phyloP scores from a whole-genome alignment of 495 filamentous ascomycete genomes.

The Echria macrotheca region DNA sequence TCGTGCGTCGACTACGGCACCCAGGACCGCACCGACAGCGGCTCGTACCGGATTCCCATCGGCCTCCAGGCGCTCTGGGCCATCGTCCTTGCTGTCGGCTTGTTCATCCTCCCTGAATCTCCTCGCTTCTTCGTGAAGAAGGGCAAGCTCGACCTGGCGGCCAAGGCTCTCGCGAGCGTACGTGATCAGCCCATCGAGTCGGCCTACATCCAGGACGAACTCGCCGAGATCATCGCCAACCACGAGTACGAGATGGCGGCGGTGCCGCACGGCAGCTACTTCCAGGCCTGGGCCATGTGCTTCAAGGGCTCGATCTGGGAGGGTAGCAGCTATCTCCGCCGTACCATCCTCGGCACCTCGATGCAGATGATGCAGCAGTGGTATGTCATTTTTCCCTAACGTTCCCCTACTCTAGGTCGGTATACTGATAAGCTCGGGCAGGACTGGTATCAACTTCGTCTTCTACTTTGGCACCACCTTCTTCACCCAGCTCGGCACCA shows the following conservation, averaged over 20 bases:
- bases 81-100: conserved; percentile 53
- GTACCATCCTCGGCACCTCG: conserved; percentile 65
- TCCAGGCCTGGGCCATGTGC: conserved; percentile 60
- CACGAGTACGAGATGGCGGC: conserved; percentile 68
- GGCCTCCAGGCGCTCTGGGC: conserved; percentile 66
- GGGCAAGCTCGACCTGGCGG: conserved; percentile 57
- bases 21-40: conserved; percentile 55
- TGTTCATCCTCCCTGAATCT: conserved; percentile 65
- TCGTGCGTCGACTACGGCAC: conserved; percentile 68
- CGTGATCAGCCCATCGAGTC: conserved; percentile 62
- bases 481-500: conserved; percentile 66
- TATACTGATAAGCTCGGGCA: conserved; percentile 23
- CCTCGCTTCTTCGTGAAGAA: conserved; percentile 73
- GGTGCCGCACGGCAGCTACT: conserved; percentile 57
- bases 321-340: conserved; percentile 53
- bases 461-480: conserved; percentile 84
- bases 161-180: conserved; percentile 54
- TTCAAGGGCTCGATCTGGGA: conserved; percentile 53
- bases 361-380: conserved; percentile 71
- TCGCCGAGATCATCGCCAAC: conserved; percentile 75
- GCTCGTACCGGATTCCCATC: conserved; percentile 69
- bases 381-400: neutral
- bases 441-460: conserved; percentile 73
- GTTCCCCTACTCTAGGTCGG: neutral
- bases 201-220: conserved; percentile 57